Base-by-base conservation (phyloP, 257 asterid genomes). In the Misopates orontium region DNA sequence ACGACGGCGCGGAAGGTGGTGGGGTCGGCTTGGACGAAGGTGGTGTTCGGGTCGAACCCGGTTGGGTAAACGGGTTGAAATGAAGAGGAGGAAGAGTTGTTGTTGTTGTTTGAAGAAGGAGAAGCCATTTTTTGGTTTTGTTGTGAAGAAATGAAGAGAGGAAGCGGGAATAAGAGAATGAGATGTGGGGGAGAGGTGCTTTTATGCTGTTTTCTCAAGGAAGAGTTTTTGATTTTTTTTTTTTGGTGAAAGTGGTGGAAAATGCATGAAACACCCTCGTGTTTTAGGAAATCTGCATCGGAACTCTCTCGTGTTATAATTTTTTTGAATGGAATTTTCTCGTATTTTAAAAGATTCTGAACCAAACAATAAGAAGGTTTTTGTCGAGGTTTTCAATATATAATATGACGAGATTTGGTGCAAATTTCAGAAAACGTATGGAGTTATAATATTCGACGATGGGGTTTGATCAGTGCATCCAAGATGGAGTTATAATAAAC, bases 1-100 rank as follows among this genome's bases (percentile, higher is more conserved):
- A 91, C 97, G 24, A 88, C 85, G 17, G 85, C 78, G 10, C 90
- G 89, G 87, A 91, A 91, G 32, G 82, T 84, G n/a, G 95, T 80
- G 0, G 89, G 91, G 65, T 91, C 93, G 60, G 97, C 87, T 72
- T 84, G 87, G 32, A 91, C 89, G 66, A 83, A 91, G 28, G 95
- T 88, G 17, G 93, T 88, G 79, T 48, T 66, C 8, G 77, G 80
- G 63, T 84, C 80, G 64, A 49, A 66, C 18, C 72, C 79, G 62
- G 52, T 68, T 69, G 75, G 31, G 4, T 55, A 36, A 17, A 23
- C 36, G 78, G 78, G 62, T 23, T 47, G 70, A 24, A 44, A 45
- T 21, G 71, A 15, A 4, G 73, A 63, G 36, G 3, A n/a, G 47
- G 59, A 64, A 13, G 60, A 20, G 8, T 58, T 20, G 17, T 22